phyloP scores from a whole-genome alignment of 2,329 filamentous ascomycete species.

The Phoma sp. region DNA sequence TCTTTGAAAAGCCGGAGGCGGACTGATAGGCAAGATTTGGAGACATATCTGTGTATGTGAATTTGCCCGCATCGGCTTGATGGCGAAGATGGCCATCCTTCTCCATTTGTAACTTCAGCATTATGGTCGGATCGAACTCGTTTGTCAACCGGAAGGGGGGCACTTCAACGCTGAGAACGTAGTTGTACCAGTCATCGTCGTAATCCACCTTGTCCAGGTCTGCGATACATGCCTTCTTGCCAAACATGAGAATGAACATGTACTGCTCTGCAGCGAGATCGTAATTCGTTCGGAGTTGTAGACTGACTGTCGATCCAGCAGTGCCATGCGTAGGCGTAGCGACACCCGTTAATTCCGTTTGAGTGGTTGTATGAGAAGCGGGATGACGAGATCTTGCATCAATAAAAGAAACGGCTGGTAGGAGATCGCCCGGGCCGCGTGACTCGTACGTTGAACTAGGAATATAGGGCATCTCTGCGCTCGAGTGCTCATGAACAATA shows the following conservation, averaged over 20 bases:
- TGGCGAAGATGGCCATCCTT: constrained; percentile 58
- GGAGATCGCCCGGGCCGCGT: constrained; percentile 49
- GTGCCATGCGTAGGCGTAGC: constrained; percentile 72
- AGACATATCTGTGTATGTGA: constrained; percentile 63
- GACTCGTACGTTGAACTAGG: constrained; percentile 57
- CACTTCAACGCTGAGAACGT: constrained; percentile 73
- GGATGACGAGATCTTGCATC: constrained; percentile 63
- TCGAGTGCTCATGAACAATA: constrained; percentile 56
- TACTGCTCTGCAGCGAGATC: constrained; percentile 68
- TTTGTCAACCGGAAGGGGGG: constrained; percentile 68
- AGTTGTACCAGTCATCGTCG: constrained; percentile 68
- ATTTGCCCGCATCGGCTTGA: constrained; percentile 64
- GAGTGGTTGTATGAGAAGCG: constrained; percentile 49
- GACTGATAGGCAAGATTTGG: constrained; percentile 40
- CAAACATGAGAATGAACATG: constrained; percentile 73
- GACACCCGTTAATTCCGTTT: constrained; percentile 65
- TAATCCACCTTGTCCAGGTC: constrained; percentile 66
- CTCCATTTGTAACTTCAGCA: constrained; percentile 66
- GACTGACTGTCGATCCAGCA: constrained; percentile 71
- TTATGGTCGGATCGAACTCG: constrained; percentile 61
- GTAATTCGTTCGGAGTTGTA: constrained; percentile 77
- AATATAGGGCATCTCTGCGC: constrained; percentile 53
- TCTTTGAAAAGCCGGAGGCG: constrained; percentile 35
- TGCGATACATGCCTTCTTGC: constrained; percentile 73
- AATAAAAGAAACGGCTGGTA: constrained; percentile 61